Percentiles rank a stretch among this genome's conserved stretches.
Evolutionary conservation across 2,329 filamentous ascomycete genomes (phyloP).

Genomic region (Fusarium transvaalense): DNA sequence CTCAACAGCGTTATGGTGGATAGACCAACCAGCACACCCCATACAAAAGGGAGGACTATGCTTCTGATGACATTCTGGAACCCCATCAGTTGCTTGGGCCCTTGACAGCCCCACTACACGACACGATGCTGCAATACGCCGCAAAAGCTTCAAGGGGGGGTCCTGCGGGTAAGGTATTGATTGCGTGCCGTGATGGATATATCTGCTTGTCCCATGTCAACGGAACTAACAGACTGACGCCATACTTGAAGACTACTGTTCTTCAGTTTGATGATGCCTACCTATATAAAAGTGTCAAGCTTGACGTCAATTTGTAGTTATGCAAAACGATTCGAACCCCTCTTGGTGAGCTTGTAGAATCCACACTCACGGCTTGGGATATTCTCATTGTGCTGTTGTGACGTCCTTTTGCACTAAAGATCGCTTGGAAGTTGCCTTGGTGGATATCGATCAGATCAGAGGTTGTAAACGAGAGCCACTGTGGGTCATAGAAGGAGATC

Average conservation of each 20-base stretch:
- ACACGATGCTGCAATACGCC: constrained; percentile 2
- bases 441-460: constrained; percentile 25
- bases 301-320: background rate
- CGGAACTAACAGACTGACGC: background rate
- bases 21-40: constrained; percentile 17
- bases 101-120: constrained; percentile 34
- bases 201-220: background rate
- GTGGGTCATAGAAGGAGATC: constrained; percentile 23
- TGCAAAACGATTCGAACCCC: background rate
- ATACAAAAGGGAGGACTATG: constrained; percentile 1
- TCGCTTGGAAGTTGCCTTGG: constrained; percentile 13
- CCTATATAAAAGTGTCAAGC: background rate
- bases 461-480: constrained; percentile 7
- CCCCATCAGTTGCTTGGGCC: constrained; percentile 17
- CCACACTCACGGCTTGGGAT: background rate
- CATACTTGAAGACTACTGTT: background rate
- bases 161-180: constrained; percentile 25
- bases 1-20: constrained; percentile 23
- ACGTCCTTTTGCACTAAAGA: background rate
- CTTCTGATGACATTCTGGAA: constrained; percentile 48
- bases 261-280: background rate
- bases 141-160: constrained; percentile 10
- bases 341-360: background rate
- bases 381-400: background rate
- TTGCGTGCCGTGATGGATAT: constrained; percentile 21